A percentile compares a stretch with the other conserved stretches of the same genome.
Conservation (phyloP, 23 red algal genomes). For the Porphyridium purpureum region DNA sequence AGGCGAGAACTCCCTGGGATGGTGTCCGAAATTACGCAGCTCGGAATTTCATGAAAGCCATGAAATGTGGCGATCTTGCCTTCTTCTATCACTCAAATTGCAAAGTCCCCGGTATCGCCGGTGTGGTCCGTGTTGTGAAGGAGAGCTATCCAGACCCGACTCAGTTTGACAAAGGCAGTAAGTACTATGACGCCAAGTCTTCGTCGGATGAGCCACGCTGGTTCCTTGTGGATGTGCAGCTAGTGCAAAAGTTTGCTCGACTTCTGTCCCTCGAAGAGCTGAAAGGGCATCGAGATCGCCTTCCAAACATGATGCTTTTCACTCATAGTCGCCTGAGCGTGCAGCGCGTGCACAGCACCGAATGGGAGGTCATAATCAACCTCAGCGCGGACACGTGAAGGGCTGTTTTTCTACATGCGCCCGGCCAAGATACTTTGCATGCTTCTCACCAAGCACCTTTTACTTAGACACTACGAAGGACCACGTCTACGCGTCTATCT, state of each 20-base stretch:
- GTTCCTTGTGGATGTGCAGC: slow-evolving; percentile 68
- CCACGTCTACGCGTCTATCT: no score
- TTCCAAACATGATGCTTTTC: slow-evolving; percentile 69
- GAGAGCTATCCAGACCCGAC: slow-evolving; percentile 56
- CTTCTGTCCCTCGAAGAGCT: slow-evolving; percentile 45
- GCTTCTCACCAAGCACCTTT: no score
- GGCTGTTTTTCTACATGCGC: no score
- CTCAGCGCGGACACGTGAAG: no score
- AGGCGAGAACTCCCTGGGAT: slow-evolving; percentile 52
- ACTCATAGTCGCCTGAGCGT: slow-evolving; percentile 44
- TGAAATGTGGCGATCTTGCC: slow-evolving; percentile 50
- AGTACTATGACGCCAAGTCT: slow-evolving; percentile 40
- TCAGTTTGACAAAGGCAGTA: slow-evolving; percentile 34
- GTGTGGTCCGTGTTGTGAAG: slow-evolving; percentile 33
- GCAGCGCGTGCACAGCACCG: slow-evolving; percentile 19
- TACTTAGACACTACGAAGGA: no score
- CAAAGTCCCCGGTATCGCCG: slow-evolving; percentile 50
- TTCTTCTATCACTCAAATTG: slow-evolving; percentile 96
- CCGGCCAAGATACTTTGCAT: no score
- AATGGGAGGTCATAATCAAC: slow-evolving; percentile 64
- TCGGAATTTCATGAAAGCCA: slow-evolving; percentile 44
- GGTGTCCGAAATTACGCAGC: slow-evolving; percentile 90
- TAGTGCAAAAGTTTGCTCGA: slow-evolving; percentile 26
- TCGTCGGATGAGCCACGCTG: slow-evolving; percentile 51
- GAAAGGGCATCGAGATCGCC: slow-evolving; percentile 7